Percentiles rank a stretch among this genome's conserved stretches.
These are phyloP conservation scores for Rickenella mellea DNA, from an alignment of 768 basidiomycete species.

Conservation along the genomic window DNA sequence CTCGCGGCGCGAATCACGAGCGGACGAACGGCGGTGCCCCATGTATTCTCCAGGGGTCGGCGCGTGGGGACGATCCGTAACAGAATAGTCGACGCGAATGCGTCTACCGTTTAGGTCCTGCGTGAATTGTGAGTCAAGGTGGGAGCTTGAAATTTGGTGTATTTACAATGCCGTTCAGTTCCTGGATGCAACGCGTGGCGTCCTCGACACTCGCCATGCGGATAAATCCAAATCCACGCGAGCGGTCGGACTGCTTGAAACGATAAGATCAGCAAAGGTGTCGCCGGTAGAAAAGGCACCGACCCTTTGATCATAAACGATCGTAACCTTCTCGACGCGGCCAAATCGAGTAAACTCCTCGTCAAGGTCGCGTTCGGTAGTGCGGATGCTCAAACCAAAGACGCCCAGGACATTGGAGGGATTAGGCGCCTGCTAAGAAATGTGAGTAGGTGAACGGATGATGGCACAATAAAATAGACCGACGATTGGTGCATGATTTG, in stretches of 20 bases:
- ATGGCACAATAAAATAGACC: slow-evolving; percentile 22
- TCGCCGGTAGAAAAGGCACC: slow-evolving; percentile 23
- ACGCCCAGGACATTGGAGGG: slow-evolving; percentile 88
- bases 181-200: slow-evolving; percentile 77
- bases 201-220: slow-evolving; percentile 87
- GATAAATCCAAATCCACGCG: slow-evolving; percentile 97
- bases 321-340: slow-evolving; percentile 87
- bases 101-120: slow-evolving; percentile 92
- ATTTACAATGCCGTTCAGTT: slow-evolving; percentile 86
- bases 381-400: slow-evolving; percentile 96
- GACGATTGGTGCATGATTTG: slow-evolving; percentile 68
- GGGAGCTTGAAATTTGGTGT: slow-evolving; percentile 3
- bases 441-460: slow-evolving; percentile 22
- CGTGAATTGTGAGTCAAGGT: neutral
- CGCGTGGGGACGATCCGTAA: slow-evolving; percentile 87
- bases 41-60: slow-evolving; percentile 98
- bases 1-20: slow-evolving; percentile 31
- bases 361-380: slow-evolving; percentile 87
- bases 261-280: slow-evolving; percentile 2
- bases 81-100: slow-evolving; percentile 95
- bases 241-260: slow-evolving; percentile 73
- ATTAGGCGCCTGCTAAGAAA: slow-evolving; percentile 65
- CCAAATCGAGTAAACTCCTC: slow-evolving; percentile 89
- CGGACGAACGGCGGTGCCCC: slow-evolving; percentile 65
- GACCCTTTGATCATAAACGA: slow-evolving; percentile 95